Evolutionary conservation across 345 rosid species (phyloP).

Genomic region (Pistacia integerrima): DNA sequence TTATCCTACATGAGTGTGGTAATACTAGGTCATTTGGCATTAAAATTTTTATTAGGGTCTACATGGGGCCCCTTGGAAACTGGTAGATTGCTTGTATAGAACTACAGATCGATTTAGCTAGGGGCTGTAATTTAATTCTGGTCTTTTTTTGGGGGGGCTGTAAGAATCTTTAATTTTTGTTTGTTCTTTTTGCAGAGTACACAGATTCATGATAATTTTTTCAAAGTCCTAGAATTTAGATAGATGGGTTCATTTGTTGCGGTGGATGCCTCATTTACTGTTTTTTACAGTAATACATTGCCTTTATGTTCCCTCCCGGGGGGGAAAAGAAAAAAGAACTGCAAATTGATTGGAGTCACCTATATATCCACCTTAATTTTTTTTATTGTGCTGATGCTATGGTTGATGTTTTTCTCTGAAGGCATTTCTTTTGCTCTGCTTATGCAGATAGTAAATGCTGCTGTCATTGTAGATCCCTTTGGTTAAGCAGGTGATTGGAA

Average conservation of each 20-base stretch:
- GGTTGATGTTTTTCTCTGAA: background rate
- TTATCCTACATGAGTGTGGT: background rate
- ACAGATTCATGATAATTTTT: too few relatives aligned
- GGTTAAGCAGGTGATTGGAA: constrained; percentile 51
- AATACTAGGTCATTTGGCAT: background rate
- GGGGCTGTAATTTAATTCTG: too few relatives aligned
- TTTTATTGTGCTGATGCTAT: background rate
- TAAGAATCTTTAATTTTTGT: too few relatives aligned
- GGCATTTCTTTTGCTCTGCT: background rate
- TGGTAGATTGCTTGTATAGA: background rate
- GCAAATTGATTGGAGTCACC: too few relatives aligned
- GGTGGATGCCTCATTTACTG: too few relatives aligned
- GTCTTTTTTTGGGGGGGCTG: too few relatives aligned
- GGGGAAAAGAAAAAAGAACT: too few relatives aligned
- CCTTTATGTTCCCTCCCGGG: too few relatives aligned
- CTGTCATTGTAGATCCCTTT: constrained; percentile 82
- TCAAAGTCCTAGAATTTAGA: too few relatives aligned
- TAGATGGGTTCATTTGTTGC: too few relatives aligned
- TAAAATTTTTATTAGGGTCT: background rate
- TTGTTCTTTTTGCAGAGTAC: too few relatives aligned
- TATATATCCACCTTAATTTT: background rate
- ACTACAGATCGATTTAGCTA: background rate
- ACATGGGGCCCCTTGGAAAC: background rate
- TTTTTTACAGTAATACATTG: too few relatives aligned
- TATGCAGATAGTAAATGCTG: constrained; percentile 77